Conservation (phyloP, 176 grass and related monocot genomes). For the Lolium multiflorum region DNA sequence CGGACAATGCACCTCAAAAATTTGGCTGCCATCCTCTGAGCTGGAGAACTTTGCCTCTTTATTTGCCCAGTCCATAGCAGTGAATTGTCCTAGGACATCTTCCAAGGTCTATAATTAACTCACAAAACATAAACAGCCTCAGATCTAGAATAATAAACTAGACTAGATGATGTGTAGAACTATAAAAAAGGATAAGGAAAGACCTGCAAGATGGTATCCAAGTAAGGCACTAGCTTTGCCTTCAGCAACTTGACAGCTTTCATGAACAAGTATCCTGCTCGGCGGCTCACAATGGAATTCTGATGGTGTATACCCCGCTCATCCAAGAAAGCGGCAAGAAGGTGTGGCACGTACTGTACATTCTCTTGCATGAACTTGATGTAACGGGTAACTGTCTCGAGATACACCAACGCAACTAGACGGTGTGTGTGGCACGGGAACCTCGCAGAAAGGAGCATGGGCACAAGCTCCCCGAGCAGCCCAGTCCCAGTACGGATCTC, state of each 20-base stretch:
- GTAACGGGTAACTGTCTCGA: conserved; percentile 83
- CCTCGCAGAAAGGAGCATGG: conserved; percentile 80
- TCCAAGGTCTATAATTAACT: conserved; percentile 64
- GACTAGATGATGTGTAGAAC: neutral
- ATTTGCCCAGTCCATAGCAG: conserved; percentile 57
- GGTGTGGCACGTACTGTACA: conserved; percentile 70
- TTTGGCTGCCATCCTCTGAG: conserved; percentile 96
- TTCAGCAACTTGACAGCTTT: conserved; percentile 87
- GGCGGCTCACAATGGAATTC: conserved; percentile 77
- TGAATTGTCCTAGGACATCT: conserved; percentile 76
- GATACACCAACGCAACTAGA: conserved; percentile 84
- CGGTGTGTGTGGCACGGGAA: conserved; percentile 85
- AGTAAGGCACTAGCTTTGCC: conserved; percentile 80
- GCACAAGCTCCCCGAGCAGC: conserved; percentile 71
- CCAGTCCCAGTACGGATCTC: conserved; percentile 71
- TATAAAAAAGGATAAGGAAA: conserved; percentile 33
- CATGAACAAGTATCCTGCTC: conserved; percentile 95
- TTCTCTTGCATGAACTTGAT: conserved; percentile 95
- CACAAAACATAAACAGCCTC: conserved; percentile 47
- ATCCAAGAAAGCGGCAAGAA: conserved; percentile 85
- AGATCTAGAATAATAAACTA: conserved; percentile 40
- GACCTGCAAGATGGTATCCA: conserved; percentile 94
- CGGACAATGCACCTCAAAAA: conserved; percentile 75
- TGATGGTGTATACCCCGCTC: conserved; percentile 86
- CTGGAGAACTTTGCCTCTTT: conserved; percentile 68